A percentile compares a stretch with the other conserved stretches of the same genome.
phyloP scores from a whole-genome alignment of 768 basidiomycete species.

The Russula brevipes region DNA sequence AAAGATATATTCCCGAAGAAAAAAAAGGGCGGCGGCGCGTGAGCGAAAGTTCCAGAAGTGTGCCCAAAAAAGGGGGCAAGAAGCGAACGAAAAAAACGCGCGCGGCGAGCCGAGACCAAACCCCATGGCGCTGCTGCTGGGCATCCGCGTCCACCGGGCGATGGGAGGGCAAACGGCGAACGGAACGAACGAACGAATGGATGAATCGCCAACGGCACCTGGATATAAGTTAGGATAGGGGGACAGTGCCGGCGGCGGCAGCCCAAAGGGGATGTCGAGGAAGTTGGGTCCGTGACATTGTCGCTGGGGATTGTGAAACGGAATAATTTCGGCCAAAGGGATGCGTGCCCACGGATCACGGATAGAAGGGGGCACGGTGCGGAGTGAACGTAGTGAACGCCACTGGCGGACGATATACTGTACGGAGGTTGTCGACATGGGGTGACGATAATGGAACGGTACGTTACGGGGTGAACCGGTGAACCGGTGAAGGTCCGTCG shows the following conservation, averaged over 20 bases:
- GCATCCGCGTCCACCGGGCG: background rate
- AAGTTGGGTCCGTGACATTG: background rate
- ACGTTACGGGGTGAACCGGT: background rate
- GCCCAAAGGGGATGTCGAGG: background rate
- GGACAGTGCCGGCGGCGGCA: background rate
- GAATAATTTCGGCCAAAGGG: too few species aligned
- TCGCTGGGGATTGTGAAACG: too few species aligned
- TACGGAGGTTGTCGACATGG: background rate
- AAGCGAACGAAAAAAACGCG: background rate
- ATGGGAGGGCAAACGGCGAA: constrained; percentile 5
- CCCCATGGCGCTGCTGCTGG: background rate
- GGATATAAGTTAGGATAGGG: background rate
- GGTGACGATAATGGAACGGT: constrained; percentile 5
- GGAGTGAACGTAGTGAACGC: background rate
- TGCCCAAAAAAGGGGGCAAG: background rate
- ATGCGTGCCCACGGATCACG: too few species aligned
- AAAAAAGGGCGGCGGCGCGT: background rate
- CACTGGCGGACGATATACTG: background rate
- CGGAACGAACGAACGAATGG: constrained; percentile 4
- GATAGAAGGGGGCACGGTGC: background rate
- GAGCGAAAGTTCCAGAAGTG: background rate
- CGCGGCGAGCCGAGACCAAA: too few species aligned
- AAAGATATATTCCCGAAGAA: background rate
- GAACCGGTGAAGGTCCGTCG: background rate
- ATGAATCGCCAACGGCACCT: background rate